Percentiles rank a stretch among this genome's conserved stretches.
Conservation (phyloP, 371 early-diverging fungal genomes). For the Dichotomocladium elegans region DNA sequence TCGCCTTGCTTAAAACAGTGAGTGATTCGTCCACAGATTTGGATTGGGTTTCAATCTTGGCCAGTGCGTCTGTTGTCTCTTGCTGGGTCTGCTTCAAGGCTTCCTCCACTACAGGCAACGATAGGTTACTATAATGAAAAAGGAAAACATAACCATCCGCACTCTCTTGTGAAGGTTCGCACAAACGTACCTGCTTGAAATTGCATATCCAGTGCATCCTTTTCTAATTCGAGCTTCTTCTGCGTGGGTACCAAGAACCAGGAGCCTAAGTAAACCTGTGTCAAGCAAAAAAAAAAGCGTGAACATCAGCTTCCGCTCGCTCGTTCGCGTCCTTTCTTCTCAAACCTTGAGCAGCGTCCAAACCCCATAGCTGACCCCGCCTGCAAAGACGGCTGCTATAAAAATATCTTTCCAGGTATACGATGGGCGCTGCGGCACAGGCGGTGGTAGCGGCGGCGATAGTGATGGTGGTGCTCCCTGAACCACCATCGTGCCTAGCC, state of each 20-base stretch:
- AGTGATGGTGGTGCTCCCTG: conserved; percentile 6
- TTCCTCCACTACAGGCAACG: conserved; percentile 33
- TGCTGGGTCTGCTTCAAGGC: conserved; percentile 54
- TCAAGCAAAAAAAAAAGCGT: too few species aligned
- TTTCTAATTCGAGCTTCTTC: conserved; percentile 67
- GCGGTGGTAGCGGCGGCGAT: conserved; percentile 37
- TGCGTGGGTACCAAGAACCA: conserved; percentile 66
- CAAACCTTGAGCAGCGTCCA: conserved; percentile 78
- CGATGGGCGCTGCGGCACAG: conserved; percentile 65
- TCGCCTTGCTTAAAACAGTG: conserved; percentile 55
- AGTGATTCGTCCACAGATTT: conserved; percentile 71
- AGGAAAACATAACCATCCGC: neutral
- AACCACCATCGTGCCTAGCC: too few species aligned
- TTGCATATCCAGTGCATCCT: conserved; percentile 70
- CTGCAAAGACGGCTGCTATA: conserved; percentile 83
- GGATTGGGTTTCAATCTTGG: conserved; percentile 69
- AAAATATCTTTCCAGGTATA: conserved; percentile 92
- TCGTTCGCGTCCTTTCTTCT: neutral
- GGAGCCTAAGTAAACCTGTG: conserved; percentile 74
- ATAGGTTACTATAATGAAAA: too few species aligned
- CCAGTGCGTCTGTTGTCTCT: conserved; percentile 68
- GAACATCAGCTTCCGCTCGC: neutral
- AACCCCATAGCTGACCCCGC: conserved; percentile 84
- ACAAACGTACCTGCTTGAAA: conserved; percentile 49
- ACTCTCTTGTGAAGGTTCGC: neutral